Evolutionary conservation across 164 flowering plant genomes (phyloP).

Genomic region (Dillenia suffruticosa): DNA sequence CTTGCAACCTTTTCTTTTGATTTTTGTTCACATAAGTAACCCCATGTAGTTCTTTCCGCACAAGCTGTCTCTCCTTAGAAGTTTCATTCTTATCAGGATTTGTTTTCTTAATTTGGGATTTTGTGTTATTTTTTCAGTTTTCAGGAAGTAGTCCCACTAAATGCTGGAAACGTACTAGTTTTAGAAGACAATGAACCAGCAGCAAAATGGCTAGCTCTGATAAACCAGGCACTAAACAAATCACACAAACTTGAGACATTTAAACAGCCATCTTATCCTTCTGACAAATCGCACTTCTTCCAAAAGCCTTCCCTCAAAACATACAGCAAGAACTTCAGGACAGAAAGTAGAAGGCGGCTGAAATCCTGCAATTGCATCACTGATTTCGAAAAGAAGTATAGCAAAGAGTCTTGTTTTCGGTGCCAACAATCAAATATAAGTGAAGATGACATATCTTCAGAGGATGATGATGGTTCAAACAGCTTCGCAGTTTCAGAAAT

Average conservation of each 20-base stretch:
- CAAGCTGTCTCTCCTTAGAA: too few relatives aligned
- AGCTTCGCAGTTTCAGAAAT: constrained; percentile 12
- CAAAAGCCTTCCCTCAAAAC: constrained; percentile 58
- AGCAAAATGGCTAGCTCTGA: constrained; percentile 64
- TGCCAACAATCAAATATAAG: constrained; percentile 34
- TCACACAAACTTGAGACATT: constrained; percentile 5
- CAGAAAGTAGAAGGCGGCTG: constrained; percentile 42
- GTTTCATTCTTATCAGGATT: too few relatives aligned
- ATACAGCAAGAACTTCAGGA: constrained; percentile 51
- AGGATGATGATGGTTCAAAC: constrained; percentile 49
- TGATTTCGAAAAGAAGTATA: constrained; percentile 41
- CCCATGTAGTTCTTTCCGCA: too few relatives aligned
- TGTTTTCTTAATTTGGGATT: too few relatives aligned
- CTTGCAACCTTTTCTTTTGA: too few relatives aligned
- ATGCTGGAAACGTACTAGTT: constrained; percentile 89
- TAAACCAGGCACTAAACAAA: constrained; percentile 66
- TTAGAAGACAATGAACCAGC: constrained; percentile 84
- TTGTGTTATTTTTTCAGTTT: constrained; percentile 33
- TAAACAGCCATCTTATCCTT: constrained; percentile 7
- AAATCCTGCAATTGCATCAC: constrained; percentile 62
- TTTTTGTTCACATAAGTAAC: too few relatives aligned
- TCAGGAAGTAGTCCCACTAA: constrained; percentile 90
- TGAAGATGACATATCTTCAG: constrained; percentile 43
- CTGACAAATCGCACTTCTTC: constrained; percentile 36
- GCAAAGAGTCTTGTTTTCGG: constrained; percentile 51